Evolutionary conservation across 345 rosid species (phyloP).

Genomic region (Pseudoturritis turrita): DNA sequence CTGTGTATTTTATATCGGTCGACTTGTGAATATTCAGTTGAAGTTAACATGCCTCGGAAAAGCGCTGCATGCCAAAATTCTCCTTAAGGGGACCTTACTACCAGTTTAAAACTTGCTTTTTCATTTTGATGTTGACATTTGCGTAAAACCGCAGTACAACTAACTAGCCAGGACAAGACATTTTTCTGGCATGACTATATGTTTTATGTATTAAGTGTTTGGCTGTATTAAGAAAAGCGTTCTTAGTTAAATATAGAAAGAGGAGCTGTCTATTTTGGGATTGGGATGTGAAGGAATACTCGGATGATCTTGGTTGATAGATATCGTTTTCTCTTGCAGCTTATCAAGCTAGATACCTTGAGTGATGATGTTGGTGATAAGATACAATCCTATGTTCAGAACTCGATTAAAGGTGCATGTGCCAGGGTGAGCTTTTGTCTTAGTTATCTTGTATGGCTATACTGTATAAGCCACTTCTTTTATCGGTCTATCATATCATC

Average conservation of each 20-base stretch:
- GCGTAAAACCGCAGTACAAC: not conserved
- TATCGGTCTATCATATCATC: not conserved
- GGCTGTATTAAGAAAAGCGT: not conserved
- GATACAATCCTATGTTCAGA: constrained; percentile 58
- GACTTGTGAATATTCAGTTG: constrained; percentile 4
- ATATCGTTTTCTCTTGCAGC: constrained; percentile 39
- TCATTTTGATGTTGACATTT: not conserved
- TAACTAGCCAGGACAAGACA: not conserved
- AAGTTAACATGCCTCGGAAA: constrained; percentile 1
- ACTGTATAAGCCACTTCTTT: not conserved
- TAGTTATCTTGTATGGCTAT: constrained; percentile 5
- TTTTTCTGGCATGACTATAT: not conserved
- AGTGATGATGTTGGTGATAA: constrained; percentile 42
- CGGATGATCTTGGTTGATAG: constrained; percentile 17
- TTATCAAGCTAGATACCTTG: constrained; percentile 38
- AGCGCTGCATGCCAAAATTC: not conserved
- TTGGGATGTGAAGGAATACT: constrained; percentile 3
- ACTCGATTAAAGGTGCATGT: constrained; percentile 63
- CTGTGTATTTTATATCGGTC: not conserved
- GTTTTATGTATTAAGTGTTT: not conserved
- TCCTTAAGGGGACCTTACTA: not conserved
- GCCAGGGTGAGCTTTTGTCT: constrained; percentile 52
- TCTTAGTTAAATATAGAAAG: constrained; percentile 5
- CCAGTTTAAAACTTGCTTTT: not conserved
- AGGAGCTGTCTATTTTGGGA: not conserved